A percentile compares a stretch with the other conserved stretches of the same genome.
Conservation (phyloP, 2,329 filamentous ascomycete genomes). For the Phialophora expanda region DNA sequence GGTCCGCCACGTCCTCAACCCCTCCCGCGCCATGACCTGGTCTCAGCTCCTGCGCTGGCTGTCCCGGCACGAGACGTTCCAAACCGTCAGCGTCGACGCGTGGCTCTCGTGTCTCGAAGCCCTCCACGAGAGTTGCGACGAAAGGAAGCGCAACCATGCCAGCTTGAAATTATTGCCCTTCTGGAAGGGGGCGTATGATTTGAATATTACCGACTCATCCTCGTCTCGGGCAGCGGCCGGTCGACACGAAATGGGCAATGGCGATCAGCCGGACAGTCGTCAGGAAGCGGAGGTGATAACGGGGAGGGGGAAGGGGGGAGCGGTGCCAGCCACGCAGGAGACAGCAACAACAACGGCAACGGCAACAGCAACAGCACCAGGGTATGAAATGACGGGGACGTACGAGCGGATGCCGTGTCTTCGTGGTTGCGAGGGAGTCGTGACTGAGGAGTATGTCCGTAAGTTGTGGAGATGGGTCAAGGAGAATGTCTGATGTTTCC, state of each 20-base stretch:
- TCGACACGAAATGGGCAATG: background rate
- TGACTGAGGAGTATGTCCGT: conserved; percentile 29
- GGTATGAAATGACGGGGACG: conserved; percentile 24
- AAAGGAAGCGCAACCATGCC: conserved; percentile 53
- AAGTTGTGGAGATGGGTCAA: conserved; percentile 36
- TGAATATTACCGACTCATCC: too few relatives aligned
- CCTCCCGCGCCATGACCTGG: conserved; percentile 41
- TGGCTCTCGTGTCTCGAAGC: conserved; percentile 53
- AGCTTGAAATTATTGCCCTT: conserved; percentile 55
- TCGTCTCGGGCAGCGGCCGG: background rate
- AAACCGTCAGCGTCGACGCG: conserved; percentile 49
- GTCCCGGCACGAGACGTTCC: conserved; percentile 30
- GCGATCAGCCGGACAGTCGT: background rate
- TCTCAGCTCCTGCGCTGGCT: conserved; percentile 21
- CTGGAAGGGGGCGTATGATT: conserved; percentile 55
- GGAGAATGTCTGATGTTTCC: conserved; percentile 17
- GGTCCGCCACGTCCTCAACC: conserved; percentile 59
- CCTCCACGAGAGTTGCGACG: conserved; percentile 35
- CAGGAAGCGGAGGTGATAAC: background rate
- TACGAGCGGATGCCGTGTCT: conserved; percentile 22
- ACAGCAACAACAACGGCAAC: background rate
- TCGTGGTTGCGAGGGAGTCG: background rate
- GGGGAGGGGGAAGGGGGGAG: too few relatives aligned
- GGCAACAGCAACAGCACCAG: background rate
- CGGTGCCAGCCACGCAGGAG: background rate